phyloP scores from a whole-genome alignment of 805 yeast genomes.

The Pichia kluyveri region DNA sequence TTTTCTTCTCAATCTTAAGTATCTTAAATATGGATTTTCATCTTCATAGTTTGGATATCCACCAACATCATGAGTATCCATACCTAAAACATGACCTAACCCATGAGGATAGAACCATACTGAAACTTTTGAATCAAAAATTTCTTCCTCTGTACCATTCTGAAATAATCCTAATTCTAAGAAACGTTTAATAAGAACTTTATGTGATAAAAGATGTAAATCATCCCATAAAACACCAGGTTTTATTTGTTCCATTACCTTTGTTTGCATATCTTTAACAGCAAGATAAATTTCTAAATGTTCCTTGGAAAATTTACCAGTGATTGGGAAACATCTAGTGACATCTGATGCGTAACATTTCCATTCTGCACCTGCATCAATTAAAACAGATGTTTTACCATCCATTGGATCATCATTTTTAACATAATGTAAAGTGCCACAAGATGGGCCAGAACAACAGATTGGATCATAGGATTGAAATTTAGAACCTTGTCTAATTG shows the following conservation, averaged over 20 bases:
- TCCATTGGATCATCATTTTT: slow-evolving; percentile 62
- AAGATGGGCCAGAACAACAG: slow-evolving; percentile 87
- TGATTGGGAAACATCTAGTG: slow-evolving; percentile 89
- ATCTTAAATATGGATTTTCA: slow-evolving; percentile 63
- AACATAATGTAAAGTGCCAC: slow-evolving; percentile 86
- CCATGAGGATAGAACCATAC: slow-evolving; percentile 92
- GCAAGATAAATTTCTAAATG: slow-evolving; percentile 73
- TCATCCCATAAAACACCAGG: slow-evolving; percentile 87
- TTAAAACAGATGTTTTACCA: slow-evolving; percentile 57
- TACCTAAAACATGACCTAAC: slow-evolving; percentile 83
- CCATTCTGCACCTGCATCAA: slow-evolving; percentile 99
- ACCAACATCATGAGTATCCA: slow-evolving; percentile 96
- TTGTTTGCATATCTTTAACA: slow-evolving; percentile 75
- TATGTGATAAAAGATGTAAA: slow-evolving; percentile 73
- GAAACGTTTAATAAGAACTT: slow-evolving; percentile 62
- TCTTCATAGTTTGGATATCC: slow-evolving; percentile 84
- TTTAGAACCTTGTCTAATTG: slow-evolving; percentile 89
- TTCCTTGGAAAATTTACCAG: slow-evolving; percentile 84
- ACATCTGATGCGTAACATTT: slow-evolving; percentile 86
- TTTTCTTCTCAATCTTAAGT: slow-evolving; percentile 71
- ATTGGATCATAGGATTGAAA: slow-evolving; percentile 88
- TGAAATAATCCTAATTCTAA: slow-evolving; percentile 69
- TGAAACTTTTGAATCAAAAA: slow-evolving; percentile 60
- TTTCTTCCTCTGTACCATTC: slow-evolving; percentile 45
- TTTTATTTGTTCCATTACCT: slow-evolving; percentile 59